Evolutionary conservation across 768 basidiomycete species (phyloP).

Genomic region (Trametes gibbosa): DNA sequence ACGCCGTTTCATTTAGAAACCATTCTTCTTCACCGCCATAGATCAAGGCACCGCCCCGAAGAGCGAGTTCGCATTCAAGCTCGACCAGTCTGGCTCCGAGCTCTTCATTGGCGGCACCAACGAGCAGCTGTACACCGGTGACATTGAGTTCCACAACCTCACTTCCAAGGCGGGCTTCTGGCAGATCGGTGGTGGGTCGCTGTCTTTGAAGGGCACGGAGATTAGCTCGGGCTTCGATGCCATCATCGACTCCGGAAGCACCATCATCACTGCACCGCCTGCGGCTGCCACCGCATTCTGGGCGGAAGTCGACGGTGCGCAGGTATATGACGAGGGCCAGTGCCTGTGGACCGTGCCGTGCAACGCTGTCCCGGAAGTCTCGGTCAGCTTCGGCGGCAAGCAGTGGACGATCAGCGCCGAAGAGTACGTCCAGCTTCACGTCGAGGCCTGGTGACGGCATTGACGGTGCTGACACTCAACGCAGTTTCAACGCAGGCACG

Average conservation of each 20-base stretch:
- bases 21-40: constrained; percentile 41
- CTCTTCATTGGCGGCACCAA: constrained; percentile 58
- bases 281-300: constrained; percentile 27
- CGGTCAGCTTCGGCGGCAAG: constrained; percentile 22
- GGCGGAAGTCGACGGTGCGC: constrained; percentile 26
- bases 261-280: constrained; percentile 28
- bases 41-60: constrained; percentile 32
- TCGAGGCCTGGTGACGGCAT: background rate
- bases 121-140: constrained; percentile 41
- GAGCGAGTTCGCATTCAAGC: constrained; percentile 48
- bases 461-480: background rate
- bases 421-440: constrained; percentile 2
- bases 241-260: constrained; percentile 29
- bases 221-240: constrained; percentile 19
- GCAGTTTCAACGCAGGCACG: constrained; percentile 32
- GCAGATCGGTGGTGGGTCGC: constrained; percentile 28
- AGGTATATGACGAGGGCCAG: constrained; percentile 3
- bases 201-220: constrained; percentile 22
- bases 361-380: constrained; percentile 12
- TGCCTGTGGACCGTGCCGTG: constrained; percentile 18
- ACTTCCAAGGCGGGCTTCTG: constrained; percentile 23
- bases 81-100: constrained; percentile 43
- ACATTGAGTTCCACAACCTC: constrained; percentile 30
- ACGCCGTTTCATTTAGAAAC: constrained; percentile 6
- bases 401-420: constrained; percentile 12